Percentiles rank a stretch among this genome's conserved stretches.
These are phyloP conservation scores for Nissolia schottii DNA, from an alignment of 306 rosid genomes.

Conservation along the genomic window DNA sequence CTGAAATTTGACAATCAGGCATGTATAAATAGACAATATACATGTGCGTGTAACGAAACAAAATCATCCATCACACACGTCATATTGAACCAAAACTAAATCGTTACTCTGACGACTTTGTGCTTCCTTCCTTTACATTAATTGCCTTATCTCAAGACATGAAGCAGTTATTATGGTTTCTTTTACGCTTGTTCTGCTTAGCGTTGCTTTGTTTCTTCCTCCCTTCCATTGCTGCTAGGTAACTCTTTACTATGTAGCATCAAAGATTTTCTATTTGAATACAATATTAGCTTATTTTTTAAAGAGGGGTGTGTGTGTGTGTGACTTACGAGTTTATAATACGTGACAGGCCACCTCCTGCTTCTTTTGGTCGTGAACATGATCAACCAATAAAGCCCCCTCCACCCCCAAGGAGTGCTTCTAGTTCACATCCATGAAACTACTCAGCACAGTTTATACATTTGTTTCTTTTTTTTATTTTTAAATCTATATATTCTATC, in stretches of 20 bases:
- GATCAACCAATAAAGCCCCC: not conserved
- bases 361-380: not conserved
- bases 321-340: no score
- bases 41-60: no score
- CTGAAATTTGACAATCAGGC: no score
- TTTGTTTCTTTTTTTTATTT: no score
- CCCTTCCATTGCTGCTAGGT: not conserved
- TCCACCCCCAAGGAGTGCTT: not conserved
- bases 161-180: not conserved
- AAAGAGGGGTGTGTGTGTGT: no score
- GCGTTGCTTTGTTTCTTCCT: not conserved
- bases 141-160: not conserved
- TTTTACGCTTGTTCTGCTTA: not conserved
- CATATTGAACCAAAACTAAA: no score
- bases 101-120: not conserved
- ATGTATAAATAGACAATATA: no score
- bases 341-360: not conserved
- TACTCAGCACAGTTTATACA: not conserved
- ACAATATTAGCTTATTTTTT: no score
- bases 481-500: no score
- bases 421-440: not conserved
- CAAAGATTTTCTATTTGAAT: no score
- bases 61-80: no score
- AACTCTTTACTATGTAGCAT: not conserved
- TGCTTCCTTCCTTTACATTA: not conserved